Percentiles rank a stretch among this genome's conserved stretches.
Evolutionary conservation across 371 early-diverging fungal genomes (phyloP).

Genomic region (Lichtheimia ornata): DNA sequence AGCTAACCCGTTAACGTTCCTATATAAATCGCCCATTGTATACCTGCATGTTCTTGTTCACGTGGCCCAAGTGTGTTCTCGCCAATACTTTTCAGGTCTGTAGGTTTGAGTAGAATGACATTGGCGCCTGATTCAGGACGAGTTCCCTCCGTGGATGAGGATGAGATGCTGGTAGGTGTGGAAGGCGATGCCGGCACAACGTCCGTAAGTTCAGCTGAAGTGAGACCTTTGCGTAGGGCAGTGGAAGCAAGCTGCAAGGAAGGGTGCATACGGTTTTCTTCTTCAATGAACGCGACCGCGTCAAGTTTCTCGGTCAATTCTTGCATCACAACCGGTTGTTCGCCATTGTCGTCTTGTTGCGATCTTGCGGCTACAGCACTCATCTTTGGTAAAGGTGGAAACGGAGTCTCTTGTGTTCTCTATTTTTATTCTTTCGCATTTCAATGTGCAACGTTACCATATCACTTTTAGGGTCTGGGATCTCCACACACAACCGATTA

Average conservation of each 20-base stretch:
- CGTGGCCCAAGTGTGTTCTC: constrained; percentile 46
- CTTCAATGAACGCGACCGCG: constrained; percentile 5
- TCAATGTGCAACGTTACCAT: constrained; percentile 2
- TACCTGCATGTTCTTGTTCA: constrained; percentile 55
- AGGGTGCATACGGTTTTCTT: constrained; percentile 19
- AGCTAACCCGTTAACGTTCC: neutral
- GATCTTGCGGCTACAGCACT: no score
- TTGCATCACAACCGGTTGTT: neutral
- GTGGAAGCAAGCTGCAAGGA: constrained; percentile 17
- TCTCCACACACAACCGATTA: no score
- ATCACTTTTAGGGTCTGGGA: neutral
- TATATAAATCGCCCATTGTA: constrained; percentile 9
- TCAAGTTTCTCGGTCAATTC: constrained; percentile 4
- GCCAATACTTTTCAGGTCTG: constrained; percentile 21
- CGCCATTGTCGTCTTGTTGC: no score
- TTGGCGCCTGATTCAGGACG: constrained; percentile 21
- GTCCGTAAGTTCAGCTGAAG: constrained; percentile 11
- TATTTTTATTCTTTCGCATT: no score
- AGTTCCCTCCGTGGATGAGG: neutral
- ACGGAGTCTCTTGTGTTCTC: no score
- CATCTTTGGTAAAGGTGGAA: no score
- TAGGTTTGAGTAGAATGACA: constrained; percentile 15
- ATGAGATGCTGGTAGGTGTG: constrained; percentile 3
- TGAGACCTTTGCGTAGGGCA: constrained; percentile 7
- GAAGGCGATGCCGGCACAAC: constrained; percentile 11